Evolutionary conservation across 1,139 yeast genomes (phyloP), one percentile per base, ranked within the genome.

Genomic region (Diutina sp.): DNA sequence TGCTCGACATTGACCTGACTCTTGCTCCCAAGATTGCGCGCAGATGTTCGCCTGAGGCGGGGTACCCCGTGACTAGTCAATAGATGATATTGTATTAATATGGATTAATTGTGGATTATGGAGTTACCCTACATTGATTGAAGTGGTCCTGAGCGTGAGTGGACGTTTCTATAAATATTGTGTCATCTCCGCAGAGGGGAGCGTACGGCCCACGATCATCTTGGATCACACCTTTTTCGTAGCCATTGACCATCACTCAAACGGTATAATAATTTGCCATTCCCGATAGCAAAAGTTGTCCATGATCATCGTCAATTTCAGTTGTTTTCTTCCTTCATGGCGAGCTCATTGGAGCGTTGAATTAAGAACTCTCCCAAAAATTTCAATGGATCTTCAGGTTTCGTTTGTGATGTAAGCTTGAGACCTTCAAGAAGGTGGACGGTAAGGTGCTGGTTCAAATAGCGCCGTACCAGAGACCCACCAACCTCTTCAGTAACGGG

Each of bases 381-480:
- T 57, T 72, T 71, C 59, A 90, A 72, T 0, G 96, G 96, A 60
- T 88, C 84, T 6, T 76, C 80, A 0, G 95, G 95, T 61, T 79
- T 76, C 51, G 73, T 77, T 14, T 69, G 68, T 2, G 84, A 83
- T 54, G 86, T 72, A 55, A 78, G 71, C 60, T 86, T 75, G 73
- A 91, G 77, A 0, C 96, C 96, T 45, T 80, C 82, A 29, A 89
- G 70, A 48, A 91, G 68, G 30, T 80, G 80, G 21, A 79, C 80
- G 0, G 96, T 87, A 50, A 91, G 77, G 58, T 86, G 76, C 60
- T 81, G 74, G 66, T 90, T 89, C 59, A 91, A 74, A 76, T 90
- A 91, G 62, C 78, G 82, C 61, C 98, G 79, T 3, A 90, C 76
- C 0, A 89, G 83, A 0, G 96, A 87, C 0, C 97, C 97, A 16